Percentiles rank a stretch among this genome's conserved stretches.
Evolutionary conservation across 192 early-diverging fungal genomes (phyloP).

Genomic region (Cetraspora pellucida): DNA sequence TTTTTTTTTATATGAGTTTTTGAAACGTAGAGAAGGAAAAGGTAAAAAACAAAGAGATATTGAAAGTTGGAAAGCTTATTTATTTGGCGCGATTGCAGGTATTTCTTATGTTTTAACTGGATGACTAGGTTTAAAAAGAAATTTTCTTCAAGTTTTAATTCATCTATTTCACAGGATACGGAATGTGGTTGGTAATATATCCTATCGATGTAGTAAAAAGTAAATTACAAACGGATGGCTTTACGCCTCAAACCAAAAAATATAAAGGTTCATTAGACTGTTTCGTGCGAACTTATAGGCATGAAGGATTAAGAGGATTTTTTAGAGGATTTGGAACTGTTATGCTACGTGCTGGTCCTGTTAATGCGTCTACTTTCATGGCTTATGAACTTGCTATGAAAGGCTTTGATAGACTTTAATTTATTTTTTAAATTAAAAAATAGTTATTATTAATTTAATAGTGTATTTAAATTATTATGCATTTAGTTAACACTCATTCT

Average conservation of each 20-base stretch:
- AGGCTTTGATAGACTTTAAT: slow-evolving; percentile 33
- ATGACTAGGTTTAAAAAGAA: not conserved
- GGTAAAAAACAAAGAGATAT: slow-evolving; percentile 65
- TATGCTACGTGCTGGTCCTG: slow-evolving; percentile 91
- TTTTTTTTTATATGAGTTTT: slow-evolving; percentile 89
- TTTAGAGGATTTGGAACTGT: slow-evolving; percentile 84
- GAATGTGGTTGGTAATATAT: slow-evolving; percentile 81
- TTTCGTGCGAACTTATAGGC: slow-evolving; percentile 70
- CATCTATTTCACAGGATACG: slow-evolving; percentile 48
- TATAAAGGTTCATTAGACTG: slow-evolving; percentile 83
- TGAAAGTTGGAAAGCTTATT: slow-evolving; percentile 73
- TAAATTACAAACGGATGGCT: slow-evolving; percentile 91
- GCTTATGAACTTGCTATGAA: slow-evolving; percentile 69
- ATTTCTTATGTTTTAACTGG: slow-evolving; percentile 68
- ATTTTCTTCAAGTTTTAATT: not conserved
- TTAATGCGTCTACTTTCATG: slow-evolving; percentile 92
- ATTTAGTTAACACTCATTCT: too few relatives aligned
- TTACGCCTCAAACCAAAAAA: slow-evolving; percentile 61
- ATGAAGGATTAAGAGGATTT: slow-evolving; percentile 84
- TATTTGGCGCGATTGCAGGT: slow-evolving; percentile 87
- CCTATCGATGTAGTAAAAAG: slow-evolving; percentile 95
- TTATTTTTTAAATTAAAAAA: not conserved
- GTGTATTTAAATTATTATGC: too few relatives aligned
- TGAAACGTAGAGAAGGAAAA: slow-evolving; percentile 76
- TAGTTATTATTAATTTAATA: too few relatives aligned